Conservation (phyloP, 1,284 basidiomycete genomes). For the Rhizoctonia solani region DNA sequence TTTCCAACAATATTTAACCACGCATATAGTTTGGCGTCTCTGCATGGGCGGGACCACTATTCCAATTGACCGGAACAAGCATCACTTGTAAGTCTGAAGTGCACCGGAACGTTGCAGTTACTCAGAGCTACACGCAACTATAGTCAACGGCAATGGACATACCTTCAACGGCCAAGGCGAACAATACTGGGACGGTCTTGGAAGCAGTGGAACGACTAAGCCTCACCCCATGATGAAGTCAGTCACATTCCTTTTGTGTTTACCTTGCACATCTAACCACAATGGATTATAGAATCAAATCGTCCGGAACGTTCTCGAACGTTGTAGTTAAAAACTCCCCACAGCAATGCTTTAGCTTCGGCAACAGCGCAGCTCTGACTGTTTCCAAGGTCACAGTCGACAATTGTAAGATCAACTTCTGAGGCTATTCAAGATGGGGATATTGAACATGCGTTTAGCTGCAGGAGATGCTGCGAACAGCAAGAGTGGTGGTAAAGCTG, state of each 20-base stretch:
- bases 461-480: slow-evolving; percentile 52
- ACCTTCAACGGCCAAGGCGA: slow-evolving; percentile 53
- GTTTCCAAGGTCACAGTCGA: slow-evolving; percentile 48
- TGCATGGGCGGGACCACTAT: slow-evolving; percentile 53
- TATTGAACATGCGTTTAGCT: slow-evolving; percentile 40
- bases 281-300: slow-evolving; percentile 48
- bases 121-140: slow-evolving; percentile 39
- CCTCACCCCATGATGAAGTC: slow-evolving; percentile 51
- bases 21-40: slow-evolving; percentile 47
- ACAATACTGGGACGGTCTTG: slow-evolving; percentile 56
- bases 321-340: slow-evolving; percentile 55
- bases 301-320: slow-evolving; percentile 55
- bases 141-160: slow-evolving; percentile 55
- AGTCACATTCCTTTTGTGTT: neutral
- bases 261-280: too few relatives aligned
- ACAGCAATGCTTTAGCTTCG: slow-evolving; percentile 46
- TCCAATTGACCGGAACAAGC: slow-evolving; percentile 40
- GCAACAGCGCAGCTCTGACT: slow-evolving; percentile 45
- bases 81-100: slow-evolving; percentile 8
- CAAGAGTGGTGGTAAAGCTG: slow-evolving; percentile 50
- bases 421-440: too few relatives aligned
- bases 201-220: slow-evolving; percentile 49
- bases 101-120: neutral
- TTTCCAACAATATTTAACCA: neutral
- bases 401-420: slow-evolving; percentile 44